Evolutionary conservation across 306 rosid species (phyloP), one percentile per base, ranked within the genome.

Genomic region (Dryas drummondii): DNA sequence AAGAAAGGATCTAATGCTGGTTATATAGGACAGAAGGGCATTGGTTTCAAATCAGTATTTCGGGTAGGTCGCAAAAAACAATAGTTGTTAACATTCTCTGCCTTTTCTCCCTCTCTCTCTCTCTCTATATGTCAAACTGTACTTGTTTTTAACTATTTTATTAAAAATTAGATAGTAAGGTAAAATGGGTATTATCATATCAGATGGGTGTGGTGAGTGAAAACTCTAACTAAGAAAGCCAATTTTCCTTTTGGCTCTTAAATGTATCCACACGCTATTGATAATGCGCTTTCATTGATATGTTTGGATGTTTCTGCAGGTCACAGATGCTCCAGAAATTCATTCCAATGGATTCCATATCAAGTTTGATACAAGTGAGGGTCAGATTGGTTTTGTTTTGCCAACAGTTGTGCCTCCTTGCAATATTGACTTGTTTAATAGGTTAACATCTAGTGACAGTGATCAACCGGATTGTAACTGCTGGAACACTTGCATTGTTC

Each of bases 341-440:
- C 98, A 94, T 84, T 94, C 98, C 72, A 91, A 94, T 79, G 97
- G 98, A 42, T 94, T 94, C 79, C 98, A 94, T 83, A 86, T 90
- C 76, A 94, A 94, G 89, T 94, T 94, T 86, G 98, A 91, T 81
- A 88, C 88, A 57, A 86, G 94, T 75, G 96, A 94, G 81, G 98
- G 94, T 47, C 97, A 94, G 80, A 91, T 94, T 84, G 98, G 98
- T 79, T 94, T 94, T 84, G 93, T 94, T 84, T 82, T 94, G 86
- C 98, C 98, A 53, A 86, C 98, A 66, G 60, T 82, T 32, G 79
- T 94, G 71, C 90, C 96, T 82, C 87, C 98, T 51, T 86, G 94
- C 66, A 76, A 88, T 75, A 67, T 90, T 79, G 84, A 73, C 64
- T 70, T 86, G 80, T 84, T 88, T 69, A 70, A 86, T 76, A 90